Percentiles rank a stretch among this genome's conserved stretches.
These are phyloP conservation scores for Euptelea pleiosperma DNA, from an alignment of 164 flowering plant genomes.

Conservation along the genomic window DNA sequence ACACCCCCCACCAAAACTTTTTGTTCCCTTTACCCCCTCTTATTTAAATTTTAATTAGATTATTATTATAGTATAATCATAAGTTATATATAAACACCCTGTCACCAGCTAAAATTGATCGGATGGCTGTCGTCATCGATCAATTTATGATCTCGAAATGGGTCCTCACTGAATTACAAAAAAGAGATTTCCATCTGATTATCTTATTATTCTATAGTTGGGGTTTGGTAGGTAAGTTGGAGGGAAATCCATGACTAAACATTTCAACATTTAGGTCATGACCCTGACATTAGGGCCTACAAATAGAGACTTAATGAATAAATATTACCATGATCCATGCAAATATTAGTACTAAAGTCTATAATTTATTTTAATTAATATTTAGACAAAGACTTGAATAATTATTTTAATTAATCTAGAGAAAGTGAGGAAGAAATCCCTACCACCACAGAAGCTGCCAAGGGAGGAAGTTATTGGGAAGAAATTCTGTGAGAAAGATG, in stretches of 20 bases:
- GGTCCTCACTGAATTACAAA: too few relatives aligned
- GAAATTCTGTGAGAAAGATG: slow-evolving; percentile 1
- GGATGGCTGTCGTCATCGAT: not conserved
- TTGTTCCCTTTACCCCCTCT: too few relatives aligned
- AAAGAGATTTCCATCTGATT: too few relatives aligned
- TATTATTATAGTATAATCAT: too few relatives aligned
- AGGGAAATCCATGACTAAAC: not conserved
- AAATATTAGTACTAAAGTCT: not conserved
- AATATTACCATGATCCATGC: not conserved
- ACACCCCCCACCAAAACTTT: too few relatives aligned
- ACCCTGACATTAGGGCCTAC: not conserved
- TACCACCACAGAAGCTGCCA: slow-evolving; percentile 4
- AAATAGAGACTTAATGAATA: not conserved
- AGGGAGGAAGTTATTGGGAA: slow-evolving; percentile 13
- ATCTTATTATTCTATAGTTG: too few relatives aligned
- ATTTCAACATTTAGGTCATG: slow-evolving; percentile 1
- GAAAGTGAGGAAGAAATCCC: not conserved
- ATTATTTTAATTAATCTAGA: not conserved
- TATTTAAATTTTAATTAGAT: too few relatives aligned
- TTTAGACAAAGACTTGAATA: slow-evolving; percentile 12
- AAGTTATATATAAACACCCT: too few relatives aligned
- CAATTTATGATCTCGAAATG: too few relatives aligned
- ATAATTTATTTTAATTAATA: too few relatives aligned
- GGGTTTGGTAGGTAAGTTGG: too few relatives aligned
- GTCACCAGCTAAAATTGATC: not conserved